Evolutionary conservation across 108 stramenopile genomes (phyloP).

Genomic region (Schizochytrium sp.): DNA sequence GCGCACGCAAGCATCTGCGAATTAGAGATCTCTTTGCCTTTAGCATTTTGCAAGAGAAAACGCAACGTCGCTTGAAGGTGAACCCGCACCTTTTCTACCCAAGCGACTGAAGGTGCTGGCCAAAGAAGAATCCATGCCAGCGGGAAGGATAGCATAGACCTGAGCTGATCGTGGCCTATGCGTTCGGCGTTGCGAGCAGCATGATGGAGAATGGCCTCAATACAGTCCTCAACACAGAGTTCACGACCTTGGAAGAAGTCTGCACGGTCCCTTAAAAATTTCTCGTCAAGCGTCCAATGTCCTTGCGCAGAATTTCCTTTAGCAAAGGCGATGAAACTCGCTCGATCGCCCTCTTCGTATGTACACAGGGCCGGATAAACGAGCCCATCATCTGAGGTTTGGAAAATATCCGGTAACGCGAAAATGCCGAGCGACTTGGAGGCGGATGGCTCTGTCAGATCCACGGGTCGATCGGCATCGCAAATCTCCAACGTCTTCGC

Average conservation of each 20-base stretch:
- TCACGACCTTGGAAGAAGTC: not conserved
- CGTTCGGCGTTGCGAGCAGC: not conserved
- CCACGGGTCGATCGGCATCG: not conserved
- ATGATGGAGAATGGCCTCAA: not conserved
- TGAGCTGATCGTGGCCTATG: not conserved
- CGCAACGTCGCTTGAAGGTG: not conserved
- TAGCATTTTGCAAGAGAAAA: not conserved
- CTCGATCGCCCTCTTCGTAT: not conserved
- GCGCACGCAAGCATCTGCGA: not conserved
- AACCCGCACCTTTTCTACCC: not conserved
- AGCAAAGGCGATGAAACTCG: not conserved
- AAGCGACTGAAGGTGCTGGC: not conserved
- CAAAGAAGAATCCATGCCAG: not conserved
- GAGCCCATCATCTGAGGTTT: not conserved
- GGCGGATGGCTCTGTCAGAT: not conserved
- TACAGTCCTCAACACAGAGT: not conserved
- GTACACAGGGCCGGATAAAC: slow-evolving; percentile 11
- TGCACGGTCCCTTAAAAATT: not conserved
- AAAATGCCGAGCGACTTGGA: not conserved
- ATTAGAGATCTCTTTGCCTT: not conserved
- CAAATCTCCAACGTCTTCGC: not conserved
- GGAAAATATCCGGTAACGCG: not conserved
- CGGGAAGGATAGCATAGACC: not conserved
- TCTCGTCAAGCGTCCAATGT: not conserved
- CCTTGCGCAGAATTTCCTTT: not conserved